Evolutionary conservation across 805 yeast genomes (phyloP), one percentile per base, ranked within the genome.

Genomic region (Henningerozyma blattae): DNA sequence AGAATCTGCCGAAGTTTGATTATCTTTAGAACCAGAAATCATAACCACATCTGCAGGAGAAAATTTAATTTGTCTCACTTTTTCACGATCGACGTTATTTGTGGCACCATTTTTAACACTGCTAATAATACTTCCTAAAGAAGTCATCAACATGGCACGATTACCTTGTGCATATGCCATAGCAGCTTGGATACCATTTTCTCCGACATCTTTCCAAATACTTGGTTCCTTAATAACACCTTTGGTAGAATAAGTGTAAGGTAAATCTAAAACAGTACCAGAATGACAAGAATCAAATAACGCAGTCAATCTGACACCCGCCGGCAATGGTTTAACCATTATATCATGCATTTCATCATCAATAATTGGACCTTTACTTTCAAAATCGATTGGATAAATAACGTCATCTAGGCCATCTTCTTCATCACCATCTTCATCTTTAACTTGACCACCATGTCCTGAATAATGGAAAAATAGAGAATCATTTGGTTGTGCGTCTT

Each of bases 271-370:
- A 1, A 72, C 89, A 1, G 89, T 72, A 10, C 94, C 94, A 1
- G 89, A 79, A 52, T 84, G 94, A 53, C 94, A 84, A 10, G 85
- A 77, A 57, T 84, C 94, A 46, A 78, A 83, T 38, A 83, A 59
- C 0, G 87, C 86, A 3, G 93, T 83, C 34, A 84, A 61, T 39
- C 87, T 67, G 30, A 78, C 77, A 30, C 94, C 94, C 2, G 75
- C 67, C 12, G 71, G 78, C 42, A 84, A 62, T 1, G 85, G 72
- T 39, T 59, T 62, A 18, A 84, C 93, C 70, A 84, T 57, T 27
- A 75, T 65, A 33, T 67, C 76, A 52, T 83, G 89, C 65, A 84
- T 64, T 13, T 67, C 66, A 55, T 83, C 94, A 54, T 83, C 94
- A 13, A 74, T 66, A 37, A 83, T 67, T 28, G 72, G 74, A 2